phyloP scores from a whole-genome alignment of 2,329 filamentous ascomycete species.

The Rhexocercosporidium sp. region DNA sequence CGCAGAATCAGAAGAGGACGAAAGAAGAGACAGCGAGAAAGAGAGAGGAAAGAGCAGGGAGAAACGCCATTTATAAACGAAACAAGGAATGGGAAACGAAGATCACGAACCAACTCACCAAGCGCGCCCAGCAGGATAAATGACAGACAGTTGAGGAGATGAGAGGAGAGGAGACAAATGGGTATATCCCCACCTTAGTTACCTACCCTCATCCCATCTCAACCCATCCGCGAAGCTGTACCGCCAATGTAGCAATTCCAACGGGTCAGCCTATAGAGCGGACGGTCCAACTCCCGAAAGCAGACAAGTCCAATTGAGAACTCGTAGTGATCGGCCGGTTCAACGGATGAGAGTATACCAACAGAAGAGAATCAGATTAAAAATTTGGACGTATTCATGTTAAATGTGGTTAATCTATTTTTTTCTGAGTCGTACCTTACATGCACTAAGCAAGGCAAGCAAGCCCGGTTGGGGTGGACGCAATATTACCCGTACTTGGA shows the following conservation, averaged over 20 bases:
- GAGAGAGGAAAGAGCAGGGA: background rate
- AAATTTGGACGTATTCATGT: background rate
- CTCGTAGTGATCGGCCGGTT: slow-evolving; percentile 14
- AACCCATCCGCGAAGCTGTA: background rate
- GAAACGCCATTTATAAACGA: slow-evolving; percentile 17
- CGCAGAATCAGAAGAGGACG: background rate
- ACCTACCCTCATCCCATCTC: background rate
- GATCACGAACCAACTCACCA: background rate
- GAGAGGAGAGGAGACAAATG: background rate
- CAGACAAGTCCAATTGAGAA: slow-evolving; percentile 2
- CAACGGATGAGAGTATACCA: slow-evolving; percentile 15
- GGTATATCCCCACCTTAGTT: slow-evolving; percentile 5
- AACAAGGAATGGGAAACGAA: too few species aligned
- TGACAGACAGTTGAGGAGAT: background rate
- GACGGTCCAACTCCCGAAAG: slow-evolving; percentile 14
- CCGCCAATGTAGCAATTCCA: slow-evolving; percentile 7
- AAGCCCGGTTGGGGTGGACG: too few species aligned
- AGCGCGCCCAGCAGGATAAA: slow-evolving; percentile 10
- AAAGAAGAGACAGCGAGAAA: slow-evolving; percentile 4
- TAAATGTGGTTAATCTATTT: background rate
- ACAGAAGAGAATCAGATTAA: background rate
- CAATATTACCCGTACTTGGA: slow-evolving; percentile 7
- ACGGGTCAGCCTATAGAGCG: slow-evolving; percentile 8
- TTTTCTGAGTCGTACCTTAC: slow-evolving; percentile 17
- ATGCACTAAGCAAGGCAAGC: background rate